These are phyloP conservation scores for Stagonosporopsis chrysanthemi DNA, from an alignment of 2,329 filamentous ascomycete species.

Conservation along the genomic window DNA sequence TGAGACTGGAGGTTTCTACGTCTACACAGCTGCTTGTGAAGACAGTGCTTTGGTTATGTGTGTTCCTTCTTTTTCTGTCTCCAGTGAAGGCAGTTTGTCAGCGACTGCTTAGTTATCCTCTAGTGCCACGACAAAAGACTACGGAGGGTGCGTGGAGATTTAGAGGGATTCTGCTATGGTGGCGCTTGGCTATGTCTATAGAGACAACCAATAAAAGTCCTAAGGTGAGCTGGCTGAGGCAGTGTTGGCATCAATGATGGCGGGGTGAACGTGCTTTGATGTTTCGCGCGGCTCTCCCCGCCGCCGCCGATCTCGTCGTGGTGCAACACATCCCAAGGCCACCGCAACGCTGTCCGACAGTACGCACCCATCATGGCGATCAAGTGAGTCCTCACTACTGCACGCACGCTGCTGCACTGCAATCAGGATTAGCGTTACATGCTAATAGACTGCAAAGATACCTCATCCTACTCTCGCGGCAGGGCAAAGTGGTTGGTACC, in stretches of 20 bases:
- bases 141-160: not conserved
- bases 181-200: not conserved
- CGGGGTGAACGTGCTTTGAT: constrained; percentile 32
- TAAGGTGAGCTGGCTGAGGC: not conserved
- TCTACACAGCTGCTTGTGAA: not conserved
- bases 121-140: not conserved
- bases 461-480: constrained; percentile 93
- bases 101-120: constrained; percentile 14
- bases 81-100: constrained; percentile 15
- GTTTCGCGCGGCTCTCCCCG: constrained; percentile 30
- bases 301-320: constrained; percentile 21
- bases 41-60: not conserved
- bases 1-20: not conserved
- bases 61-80: not conserved
- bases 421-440: not conserved
- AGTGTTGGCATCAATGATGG: constrained; percentile 16
- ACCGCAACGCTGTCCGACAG: constrained; percentile 15
- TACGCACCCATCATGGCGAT: constrained; percentile 58
- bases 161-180: not conserved
- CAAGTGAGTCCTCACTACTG: constrained; percentile 54
- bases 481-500: constrained; percentile 94
- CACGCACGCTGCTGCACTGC: not conserved
- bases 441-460: constrained; percentile 68
- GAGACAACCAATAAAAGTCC: not conserved
- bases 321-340: constrained; percentile 20